Evolutionary conservation across 495 filamentous ascomycete species (phyloP), one percentile per base, ranked within the genome.

Genomic region (Talaromyces liani): DNA sequence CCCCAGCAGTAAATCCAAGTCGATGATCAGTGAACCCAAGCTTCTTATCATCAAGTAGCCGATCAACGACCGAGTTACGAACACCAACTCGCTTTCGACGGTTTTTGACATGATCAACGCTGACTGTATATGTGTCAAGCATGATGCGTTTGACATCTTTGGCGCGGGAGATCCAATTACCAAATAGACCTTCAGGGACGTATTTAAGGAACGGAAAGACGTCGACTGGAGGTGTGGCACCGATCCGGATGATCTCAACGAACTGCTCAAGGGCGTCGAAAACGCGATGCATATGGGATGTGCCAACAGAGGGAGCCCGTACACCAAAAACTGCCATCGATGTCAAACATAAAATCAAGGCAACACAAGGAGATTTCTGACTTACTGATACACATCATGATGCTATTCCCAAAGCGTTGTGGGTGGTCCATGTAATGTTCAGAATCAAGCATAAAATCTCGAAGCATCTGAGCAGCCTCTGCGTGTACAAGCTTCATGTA

Each of bases 401-500:
- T 75, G 53, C 73, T 77, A 65, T 79, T 79, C 60, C 73, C 77
- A 62, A 71, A 80, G 4, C 81, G 65, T 64, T 77, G 78, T 0
- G 78, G 74, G 62, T 85, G 80, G 18, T 63, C 33, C 79, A 80
- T 47, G 45, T 73, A 69, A 4, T 77, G 39, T 9, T 73, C 63
- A 2, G 80, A 81, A 3, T 53, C 27, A 0, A 68, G n/a, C 3
- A 74, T 20, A 45, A 79, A 71, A 65, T 84, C 81, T 6, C 69
- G 61, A 1, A 79, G 47, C 73, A 83, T 73, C 67, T 82, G 79
- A 0, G 69, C 62, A 2, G 76, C 72, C 63, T 85, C 82, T 4
- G 81, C 81, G 51, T 82, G 63, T 62, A 72, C 65, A 4, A 82
- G 49, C n/a, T 54, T 55, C 7, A 76, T 49, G 65, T 83, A 74